Evolutionary conservation across 805 yeast genomes (phyloP).

Genomic region (Candida oleophila): DNA sequence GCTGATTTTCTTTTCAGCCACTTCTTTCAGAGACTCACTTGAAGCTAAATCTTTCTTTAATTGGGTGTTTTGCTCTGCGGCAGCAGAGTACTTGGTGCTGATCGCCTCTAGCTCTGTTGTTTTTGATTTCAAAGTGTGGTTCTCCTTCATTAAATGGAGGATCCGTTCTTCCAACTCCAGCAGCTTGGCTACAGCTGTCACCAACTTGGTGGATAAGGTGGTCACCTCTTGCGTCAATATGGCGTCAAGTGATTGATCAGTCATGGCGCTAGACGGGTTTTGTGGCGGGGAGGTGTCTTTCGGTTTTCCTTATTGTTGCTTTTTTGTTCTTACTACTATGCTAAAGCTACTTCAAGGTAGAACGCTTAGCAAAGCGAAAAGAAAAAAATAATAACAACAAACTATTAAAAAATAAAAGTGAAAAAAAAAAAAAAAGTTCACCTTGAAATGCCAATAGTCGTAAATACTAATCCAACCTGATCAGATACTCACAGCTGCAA

Average conservation of each 20-base stretch:
- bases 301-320: too few relatives aligned
- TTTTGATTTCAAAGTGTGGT: constrained; percentile 23
- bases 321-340: too few relatives aligned
- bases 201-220: constrained; percentile 55
- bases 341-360: too few relatives aligned
- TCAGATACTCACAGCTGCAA: too few relatives aligned
- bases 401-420: too few relatives aligned
- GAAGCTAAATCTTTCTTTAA: constrained; percentile 23
- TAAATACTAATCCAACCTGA: too few relatives aligned
- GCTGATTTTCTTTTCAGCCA: constrained; percentile 59
- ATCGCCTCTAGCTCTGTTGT: constrained; percentile 18
- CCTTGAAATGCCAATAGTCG: too few relatives aligned
- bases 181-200: constrained; percentile 59
- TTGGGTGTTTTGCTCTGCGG: constrained; percentile 30
- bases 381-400: too few relatives aligned
- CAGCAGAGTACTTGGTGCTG: constrained; percentile 21
- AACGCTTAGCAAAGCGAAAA: too few relatives aligned
- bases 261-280: too few relatives aligned
- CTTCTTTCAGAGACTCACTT: constrained; percentile 33
- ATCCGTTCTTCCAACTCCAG: constrained; percentile 53
- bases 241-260: constrained; percentile 25
- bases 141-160: constrained; percentile 37
- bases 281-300: too few relatives aligned
- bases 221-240: constrained; percentile 57
- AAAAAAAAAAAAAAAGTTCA: too few relatives aligned